A percentile compares a stretch with the other conserved stretches of the same genome.
phyloP scores from a whole-genome alignment of 108 stramenopile genomes.

The Conticribra weissflogii region DNA sequence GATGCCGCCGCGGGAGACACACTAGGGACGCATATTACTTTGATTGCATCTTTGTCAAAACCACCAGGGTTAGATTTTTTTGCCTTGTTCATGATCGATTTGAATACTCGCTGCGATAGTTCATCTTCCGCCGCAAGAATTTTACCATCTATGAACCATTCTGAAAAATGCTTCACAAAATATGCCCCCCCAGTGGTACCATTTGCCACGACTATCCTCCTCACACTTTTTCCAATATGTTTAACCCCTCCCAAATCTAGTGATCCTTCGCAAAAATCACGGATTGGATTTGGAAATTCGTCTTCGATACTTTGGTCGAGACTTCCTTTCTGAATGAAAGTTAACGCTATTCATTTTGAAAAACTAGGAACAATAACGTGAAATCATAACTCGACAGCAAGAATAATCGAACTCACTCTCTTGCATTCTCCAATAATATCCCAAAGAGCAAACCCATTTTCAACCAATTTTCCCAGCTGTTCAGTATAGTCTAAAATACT shows the following conservation, averaged over 20 bases:
- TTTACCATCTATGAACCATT: conserved; percentile 70
- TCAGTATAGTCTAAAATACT: conserved; percentile 65
- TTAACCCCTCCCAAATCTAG: conserved; percentile 12
- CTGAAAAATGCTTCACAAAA: conserved; percentile 67
- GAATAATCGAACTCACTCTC: conserved; percentile 32
- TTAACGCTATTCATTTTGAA: neutral
- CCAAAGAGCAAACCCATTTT: conserved; percentile 83
- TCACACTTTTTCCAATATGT: conserved; percentile 38
- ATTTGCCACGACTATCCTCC: conserved; percentile 79
- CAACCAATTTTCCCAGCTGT: conserved; percentile 56
- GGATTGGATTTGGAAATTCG: conserved; percentile 70
- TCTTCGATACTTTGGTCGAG: conserved; percentile 68
- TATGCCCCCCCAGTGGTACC: conserved; percentile 58
- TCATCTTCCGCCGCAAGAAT: conserved; percentile 46
- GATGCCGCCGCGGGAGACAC: conserved; percentile 78
- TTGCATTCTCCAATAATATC: conserved; percentile 75
- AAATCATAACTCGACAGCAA: neutral
- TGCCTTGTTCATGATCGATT: conserved; percentile 26
- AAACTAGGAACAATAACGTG: neutral
- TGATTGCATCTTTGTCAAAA: conserved; percentile 18
- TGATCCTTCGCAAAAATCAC: conserved; percentile 54
- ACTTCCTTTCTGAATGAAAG: conserved; percentile 17
- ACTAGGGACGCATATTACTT: conserved; percentile 56
- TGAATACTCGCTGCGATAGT: conserved; percentile 53
- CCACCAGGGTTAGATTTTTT: conserved; percentile 17